Evolutionary conservation across 805 yeast genomes (phyloP).

Genomic region (Millerozyma acaciae): DNA sequence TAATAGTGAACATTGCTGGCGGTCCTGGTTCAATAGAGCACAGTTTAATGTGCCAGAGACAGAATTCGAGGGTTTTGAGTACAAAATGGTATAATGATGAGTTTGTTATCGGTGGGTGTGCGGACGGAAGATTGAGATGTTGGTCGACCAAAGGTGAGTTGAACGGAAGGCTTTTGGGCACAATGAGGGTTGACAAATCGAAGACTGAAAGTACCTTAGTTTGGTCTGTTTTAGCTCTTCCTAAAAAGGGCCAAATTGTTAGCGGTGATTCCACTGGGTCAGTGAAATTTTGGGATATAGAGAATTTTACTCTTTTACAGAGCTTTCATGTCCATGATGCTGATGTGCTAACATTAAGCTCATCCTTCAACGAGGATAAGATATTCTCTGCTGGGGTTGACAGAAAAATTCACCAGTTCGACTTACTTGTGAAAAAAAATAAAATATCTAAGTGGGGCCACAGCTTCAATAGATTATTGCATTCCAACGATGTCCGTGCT

Average conservation of each 20-base stretch:
- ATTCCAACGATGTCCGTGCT: slow-evolving; percentile 81
- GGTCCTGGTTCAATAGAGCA: slow-evolving; percentile 83
- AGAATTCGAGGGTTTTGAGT: slow-evolving; percentile 74
- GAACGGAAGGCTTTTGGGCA: slow-evolving; percentile 68
- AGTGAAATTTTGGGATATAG: slow-evolving; percentile 88
- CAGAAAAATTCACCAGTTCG: slow-evolving; percentile 77
- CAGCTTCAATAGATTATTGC: slow-evolving; percentile 71
- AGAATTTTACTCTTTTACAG: slow-evolving; percentile 71
- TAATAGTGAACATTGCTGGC: slow-evolving; percentile 76
- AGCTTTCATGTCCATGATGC: slow-evolving; percentile 84
- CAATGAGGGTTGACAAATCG: slow-evolving; percentile 90
- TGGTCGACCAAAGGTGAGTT: slow-evolving; percentile 56
- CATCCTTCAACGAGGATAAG: slow-evolving; percentile 55
- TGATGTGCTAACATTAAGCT: slow-evolving; percentile 73
- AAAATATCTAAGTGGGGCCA: slow-evolving; percentile 64
- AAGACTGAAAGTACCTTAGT: slow-evolving; percentile 83
- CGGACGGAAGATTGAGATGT: slow-evolving; percentile 86
- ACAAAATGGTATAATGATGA: slow-evolving; percentile 70
- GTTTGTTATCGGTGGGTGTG: slow-evolving; percentile 84
- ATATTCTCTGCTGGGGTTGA: slow-evolving; percentile 92
- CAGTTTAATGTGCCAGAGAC: slow-evolving; percentile 72
- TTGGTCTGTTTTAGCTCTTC: slow-evolving; percentile 75
- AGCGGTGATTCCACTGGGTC: slow-evolving; percentile 96
- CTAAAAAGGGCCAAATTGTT: slow-evolving; percentile 68
- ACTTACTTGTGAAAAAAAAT: slow-evolving; percentile 33